phyloP scores from a whole-genome alignment of 768 basidiomycete species.

The Termitomyces sp. region DNA sequence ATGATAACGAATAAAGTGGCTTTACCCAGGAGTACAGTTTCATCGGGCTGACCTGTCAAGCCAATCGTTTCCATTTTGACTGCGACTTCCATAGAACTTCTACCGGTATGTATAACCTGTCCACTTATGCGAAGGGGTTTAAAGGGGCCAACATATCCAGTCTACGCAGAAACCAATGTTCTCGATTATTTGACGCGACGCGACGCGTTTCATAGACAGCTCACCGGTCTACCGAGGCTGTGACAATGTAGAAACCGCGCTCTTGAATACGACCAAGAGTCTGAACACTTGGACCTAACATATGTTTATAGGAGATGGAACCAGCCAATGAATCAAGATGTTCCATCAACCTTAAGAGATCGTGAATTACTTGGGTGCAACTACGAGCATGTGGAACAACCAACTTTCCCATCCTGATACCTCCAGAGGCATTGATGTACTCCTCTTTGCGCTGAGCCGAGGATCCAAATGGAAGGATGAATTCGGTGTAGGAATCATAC shows the following conservation, averaged over 20 bases:
- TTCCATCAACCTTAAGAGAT: slow-evolving; percentile 55
- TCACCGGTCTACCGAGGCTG: slow-evolving; percentile 77
- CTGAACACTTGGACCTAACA: slow-evolving; percentile 63
- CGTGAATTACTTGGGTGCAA: not conserved
- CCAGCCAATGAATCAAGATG: slow-evolving; percentile 85
- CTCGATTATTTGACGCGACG: not conserved
- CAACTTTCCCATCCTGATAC: slow-evolving; percentile 65
- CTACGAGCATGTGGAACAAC: slow-evolving; percentile 8
- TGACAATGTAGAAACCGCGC: slow-evolving; percentile 77
- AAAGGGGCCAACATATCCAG: slow-evolving; percentile 66
- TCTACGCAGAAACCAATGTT: slow-evolving; percentile 29
- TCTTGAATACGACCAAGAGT: slow-evolving; percentile 53
- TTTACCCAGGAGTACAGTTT: slow-evolving; percentile 66
- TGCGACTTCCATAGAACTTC: slow-evolving; percentile 80
- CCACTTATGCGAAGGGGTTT: slow-evolving; percentile 67
- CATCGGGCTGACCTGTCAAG: slow-evolving; percentile 39
- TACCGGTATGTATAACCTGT: slow-evolving; percentile 77
- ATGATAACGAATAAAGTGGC: not conserved
- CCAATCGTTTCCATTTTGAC: slow-evolving; percentile 76
- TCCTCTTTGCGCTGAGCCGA: slow-evolving; percentile 57
- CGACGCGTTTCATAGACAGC: not conserved
- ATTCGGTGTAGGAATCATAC: slow-evolving; percentile 70
- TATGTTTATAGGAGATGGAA: slow-evolving; percentile 80
- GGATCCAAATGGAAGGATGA: slow-evolving; percentile 61
- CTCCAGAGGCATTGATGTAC: slow-evolving; percentile 69